Conservation (phyloP, 768 basidiomycete genomes). For the Phylloporus sp. region DNA sequence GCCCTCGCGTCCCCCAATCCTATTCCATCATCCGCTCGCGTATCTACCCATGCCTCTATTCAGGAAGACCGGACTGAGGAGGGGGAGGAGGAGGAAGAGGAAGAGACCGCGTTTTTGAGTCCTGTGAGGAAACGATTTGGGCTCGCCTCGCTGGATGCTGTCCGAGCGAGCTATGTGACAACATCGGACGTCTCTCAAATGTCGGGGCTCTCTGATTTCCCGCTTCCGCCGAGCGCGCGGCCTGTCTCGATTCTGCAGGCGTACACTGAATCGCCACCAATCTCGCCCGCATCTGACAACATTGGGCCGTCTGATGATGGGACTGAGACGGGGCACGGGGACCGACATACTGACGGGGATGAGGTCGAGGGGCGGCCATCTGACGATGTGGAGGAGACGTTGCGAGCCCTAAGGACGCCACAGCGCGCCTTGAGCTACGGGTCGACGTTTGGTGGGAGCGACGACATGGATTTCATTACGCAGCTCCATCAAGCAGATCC, state of each 20-base stretch:
- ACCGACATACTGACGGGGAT: neutral
- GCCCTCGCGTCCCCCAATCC: conserved; percentile 10
- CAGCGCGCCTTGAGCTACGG: conserved; percentile 8
- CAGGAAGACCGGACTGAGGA: too few relatives aligned
- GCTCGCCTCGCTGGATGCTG: conserved; percentile 26
- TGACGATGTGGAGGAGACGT: conserved; percentile 13
- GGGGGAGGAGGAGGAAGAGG: neutral
- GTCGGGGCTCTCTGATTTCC: conserved; percentile 71
- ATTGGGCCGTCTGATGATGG: neutral
- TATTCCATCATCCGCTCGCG: conserved; percentile 7
- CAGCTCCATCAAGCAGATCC: conserved; percentile 8
- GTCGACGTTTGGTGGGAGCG: conserved; percentile 26
- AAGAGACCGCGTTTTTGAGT: conserved; percentile 3
- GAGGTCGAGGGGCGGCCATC: conserved; percentile 2
- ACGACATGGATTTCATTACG: conserved; percentile 20
- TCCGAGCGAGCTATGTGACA: conserved; percentile 59
- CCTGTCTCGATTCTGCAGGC: conserved; percentile 40
- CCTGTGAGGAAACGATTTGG: conserved; percentile 21
- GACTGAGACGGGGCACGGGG: neutral
- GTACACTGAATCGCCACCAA: conserved; percentile 33
- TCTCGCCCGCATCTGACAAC: neutral
- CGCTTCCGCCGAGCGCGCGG: conserved; percentile 46
- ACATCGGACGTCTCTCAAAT: conserved; percentile 56
- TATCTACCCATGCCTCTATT: conserved; percentile 24
- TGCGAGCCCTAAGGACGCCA: conserved; percentile 9